Conservation (phyloP, 2,329 filamentous ascomycete species). For the Chalaropsis thielavioides region DNA sequence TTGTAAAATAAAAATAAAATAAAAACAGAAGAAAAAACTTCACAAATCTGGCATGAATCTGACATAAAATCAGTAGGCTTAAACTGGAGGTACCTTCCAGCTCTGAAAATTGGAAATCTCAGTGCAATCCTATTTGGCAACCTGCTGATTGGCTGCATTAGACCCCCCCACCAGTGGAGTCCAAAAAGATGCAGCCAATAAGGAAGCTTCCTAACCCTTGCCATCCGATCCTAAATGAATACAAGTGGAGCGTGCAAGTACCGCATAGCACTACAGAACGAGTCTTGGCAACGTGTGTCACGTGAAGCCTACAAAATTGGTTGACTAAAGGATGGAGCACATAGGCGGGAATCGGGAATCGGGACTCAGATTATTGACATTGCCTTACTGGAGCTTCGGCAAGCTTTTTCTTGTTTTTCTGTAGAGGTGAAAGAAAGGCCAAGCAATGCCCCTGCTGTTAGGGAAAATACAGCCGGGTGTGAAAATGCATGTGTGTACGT, state of each 20-base stretch:
- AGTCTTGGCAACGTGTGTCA: slow-evolving; percentile 1
- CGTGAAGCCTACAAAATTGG: neutral
- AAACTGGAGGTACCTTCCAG: too few relatives aligned
- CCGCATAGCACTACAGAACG: neutral
- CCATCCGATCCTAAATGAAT: neutral
- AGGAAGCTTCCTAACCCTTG: slow-evolving; percentile 1
- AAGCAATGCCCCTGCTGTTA: neutral
- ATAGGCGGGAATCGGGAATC: neutral
- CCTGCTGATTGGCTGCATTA: slow-evolving; percentile 3
- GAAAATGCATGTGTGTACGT: too few relatives aligned
- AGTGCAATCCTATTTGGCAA: neutral
- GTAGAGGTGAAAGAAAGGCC: neutral
- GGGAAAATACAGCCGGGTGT: neutral
- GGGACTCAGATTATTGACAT: neutral
- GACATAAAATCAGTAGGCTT: too few relatives aligned
- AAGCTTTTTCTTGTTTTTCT: neutral
- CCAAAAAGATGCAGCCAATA: neutral
- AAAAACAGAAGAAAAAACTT: too few relatives aligned
- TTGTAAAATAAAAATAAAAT: too few relatives aligned
- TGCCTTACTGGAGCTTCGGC: neutral
- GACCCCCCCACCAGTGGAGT: neutral
- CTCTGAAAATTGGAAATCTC: neutral
- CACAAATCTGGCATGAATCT: too few relatives aligned
- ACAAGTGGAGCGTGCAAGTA: slow-evolving; percentile 13
- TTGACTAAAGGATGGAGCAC: neutral